phyloP scores from a whole-genome alignment of 192 early-diverging fungal genomes.

The Gaertneriomyces semiglobifer region DNA sequence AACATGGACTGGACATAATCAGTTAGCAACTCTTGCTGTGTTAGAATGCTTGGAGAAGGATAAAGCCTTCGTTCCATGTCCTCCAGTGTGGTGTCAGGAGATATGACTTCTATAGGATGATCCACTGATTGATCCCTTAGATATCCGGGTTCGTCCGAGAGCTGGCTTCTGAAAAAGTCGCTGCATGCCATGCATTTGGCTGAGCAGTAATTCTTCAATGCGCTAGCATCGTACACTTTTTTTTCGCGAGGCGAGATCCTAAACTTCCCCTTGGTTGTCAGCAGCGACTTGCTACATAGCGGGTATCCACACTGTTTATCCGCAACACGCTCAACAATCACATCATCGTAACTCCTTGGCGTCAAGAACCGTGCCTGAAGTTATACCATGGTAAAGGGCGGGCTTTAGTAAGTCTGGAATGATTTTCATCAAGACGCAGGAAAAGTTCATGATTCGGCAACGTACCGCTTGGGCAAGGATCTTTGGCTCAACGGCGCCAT shows the following conservation, averaged over 20 bases:
- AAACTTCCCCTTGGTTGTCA: constrained; percentile 51
- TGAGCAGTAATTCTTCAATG: constrained; percentile 68
- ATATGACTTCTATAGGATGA: constrained; percentile 19
- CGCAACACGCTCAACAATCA: constrained; percentile 70
- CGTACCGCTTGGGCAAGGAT: constrained; percentile 41
- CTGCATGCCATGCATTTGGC: constrained; percentile 68
- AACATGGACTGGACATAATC: constrained; percentile 11
- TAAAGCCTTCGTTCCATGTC: background rate
- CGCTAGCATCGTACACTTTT: constrained; percentile 76
- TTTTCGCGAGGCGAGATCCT: constrained; percentile 66
- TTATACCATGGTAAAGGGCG: background rate
- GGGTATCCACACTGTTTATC: constrained; percentile 78
- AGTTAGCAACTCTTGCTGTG: background rate
- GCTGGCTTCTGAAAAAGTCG: constrained; percentile 63
- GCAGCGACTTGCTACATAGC: constrained; percentile 56
- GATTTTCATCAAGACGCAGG: too few relatives aligned
- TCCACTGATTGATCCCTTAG: constrained; percentile 45
- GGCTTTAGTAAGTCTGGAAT: background rate
- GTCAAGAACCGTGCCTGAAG: constrained; percentile 60
- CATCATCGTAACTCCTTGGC: constrained; percentile 62
- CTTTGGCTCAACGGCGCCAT: constrained; percentile 35
- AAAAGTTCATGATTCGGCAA: constrained; percentile 3
- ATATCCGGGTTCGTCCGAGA: constrained; percentile 74
- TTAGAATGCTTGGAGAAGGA: background rate
- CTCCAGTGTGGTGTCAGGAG: constrained; percentile 4